Percentiles rank a stretch among this genome's conserved stretches.
Evolutionary conservation across 75 land plant species (phyloP).

Genomic region (Selaginella tamariscina): DNA sequence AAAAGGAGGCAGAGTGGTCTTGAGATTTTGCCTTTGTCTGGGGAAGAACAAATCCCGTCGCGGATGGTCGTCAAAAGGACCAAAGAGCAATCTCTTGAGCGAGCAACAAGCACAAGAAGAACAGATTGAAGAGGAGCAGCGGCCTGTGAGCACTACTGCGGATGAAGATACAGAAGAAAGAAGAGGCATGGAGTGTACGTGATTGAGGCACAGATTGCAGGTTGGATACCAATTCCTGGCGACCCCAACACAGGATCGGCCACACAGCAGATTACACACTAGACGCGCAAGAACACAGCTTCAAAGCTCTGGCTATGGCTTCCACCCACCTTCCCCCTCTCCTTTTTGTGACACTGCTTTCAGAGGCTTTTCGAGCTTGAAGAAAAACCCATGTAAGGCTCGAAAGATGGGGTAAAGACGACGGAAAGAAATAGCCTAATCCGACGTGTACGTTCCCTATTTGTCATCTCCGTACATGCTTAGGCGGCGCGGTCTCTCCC

Average conservation of each 20-base stretch:
- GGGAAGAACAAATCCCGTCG: not conserved
- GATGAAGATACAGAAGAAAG: not conserved
- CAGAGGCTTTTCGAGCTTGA: no score
- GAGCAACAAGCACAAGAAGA: not conserved
- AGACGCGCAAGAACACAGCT: no score
- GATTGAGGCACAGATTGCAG: not conserved
- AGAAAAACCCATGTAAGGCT: no score
- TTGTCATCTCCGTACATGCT: not conserved
- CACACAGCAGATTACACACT: no score
- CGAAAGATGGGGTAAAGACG: no score
- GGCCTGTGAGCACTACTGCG: slow-evolving; percentile 4
- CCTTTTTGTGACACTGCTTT: no score
- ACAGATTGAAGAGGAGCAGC: not conserved
- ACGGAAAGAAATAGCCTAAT: not conserved
- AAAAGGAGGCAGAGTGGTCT: not conserved
- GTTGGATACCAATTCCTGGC: not conserved
- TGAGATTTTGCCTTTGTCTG: not conserved
- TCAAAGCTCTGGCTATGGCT: not conserved
- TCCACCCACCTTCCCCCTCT: not conserved
- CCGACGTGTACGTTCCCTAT: not conserved
- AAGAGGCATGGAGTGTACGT: not conserved
- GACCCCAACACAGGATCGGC: not conserved
- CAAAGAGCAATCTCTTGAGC: not conserved
- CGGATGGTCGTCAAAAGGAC: not conserved
- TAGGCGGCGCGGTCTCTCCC: not conserved